These are phyloP conservation scores for Santalum album DNA, from an alignment of 164 flowering plant genomes.

Conservation along the genomic window DNA sequence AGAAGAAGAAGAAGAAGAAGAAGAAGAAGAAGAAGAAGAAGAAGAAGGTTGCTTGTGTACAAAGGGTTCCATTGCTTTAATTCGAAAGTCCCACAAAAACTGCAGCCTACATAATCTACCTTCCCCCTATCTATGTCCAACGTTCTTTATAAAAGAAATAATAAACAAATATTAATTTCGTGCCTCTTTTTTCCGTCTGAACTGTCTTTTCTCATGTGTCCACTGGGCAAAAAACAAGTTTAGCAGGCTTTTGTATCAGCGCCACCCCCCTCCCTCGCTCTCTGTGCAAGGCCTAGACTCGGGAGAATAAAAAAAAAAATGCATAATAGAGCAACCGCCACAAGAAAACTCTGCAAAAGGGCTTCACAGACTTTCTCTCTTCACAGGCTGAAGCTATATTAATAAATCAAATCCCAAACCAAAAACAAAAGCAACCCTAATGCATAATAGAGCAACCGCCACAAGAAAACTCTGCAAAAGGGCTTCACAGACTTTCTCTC, in stretches of 20 bases:
- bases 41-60: too few relatives aligned
- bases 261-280: background rate
- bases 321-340: background rate
- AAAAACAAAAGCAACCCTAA: too few relatives aligned
- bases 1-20: too few relatives aligned
- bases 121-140: too few relatives aligned
- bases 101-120: too few relatives aligned
- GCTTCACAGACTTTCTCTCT: constrained; percentile 15
- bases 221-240: constrained; percentile 39
- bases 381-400: constrained; percentile 7
- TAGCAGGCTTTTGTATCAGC: constrained; percentile 30
- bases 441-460: background rate
- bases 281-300: constrained; percentile 2
- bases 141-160: too few relatives aligned
- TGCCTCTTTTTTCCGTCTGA: constrained; percentile 19
- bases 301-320: background rate
- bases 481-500: constrained; percentile 16
- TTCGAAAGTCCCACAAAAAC: too few relatives aligned
- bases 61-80: too few relatives aligned
- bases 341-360: constrained; percentile 15
- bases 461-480: constrained; percentile 15
- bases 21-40: too few relatives aligned
- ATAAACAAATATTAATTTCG: too few relatives aligned
- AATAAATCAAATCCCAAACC: background rate
- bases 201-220: constrained; percentile 40